These are phyloP conservation scores for Bretschneidera sinensis DNA, from an alignment of 345 rosid species.

Conservation along the genomic window DNA sequence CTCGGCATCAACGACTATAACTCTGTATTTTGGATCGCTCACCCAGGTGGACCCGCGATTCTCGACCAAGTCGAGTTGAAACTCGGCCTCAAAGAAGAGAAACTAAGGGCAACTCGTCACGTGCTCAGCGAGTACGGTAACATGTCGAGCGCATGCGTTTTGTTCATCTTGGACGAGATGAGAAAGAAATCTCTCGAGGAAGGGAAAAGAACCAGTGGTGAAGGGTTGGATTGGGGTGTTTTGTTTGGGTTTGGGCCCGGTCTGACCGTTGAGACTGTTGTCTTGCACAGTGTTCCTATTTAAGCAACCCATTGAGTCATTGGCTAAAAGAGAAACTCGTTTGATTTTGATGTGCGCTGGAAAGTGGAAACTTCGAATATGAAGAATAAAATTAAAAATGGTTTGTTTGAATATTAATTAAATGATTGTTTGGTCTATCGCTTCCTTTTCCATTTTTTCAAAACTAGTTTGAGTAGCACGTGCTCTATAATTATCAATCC, in stretches of 20 bases:
- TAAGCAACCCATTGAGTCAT: no score
- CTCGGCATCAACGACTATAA: constrained; percentile 78
- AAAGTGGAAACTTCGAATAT: no score
- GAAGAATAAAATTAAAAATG: no score
- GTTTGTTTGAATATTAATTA: no score
- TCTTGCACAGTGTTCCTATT: constrained; percentile 51
- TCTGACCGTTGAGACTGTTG: constrained; percentile 73
- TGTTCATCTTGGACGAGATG: constrained; percentile 74
- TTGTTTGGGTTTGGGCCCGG: constrained; percentile 84
- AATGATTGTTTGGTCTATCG: no score
- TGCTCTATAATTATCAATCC: no score
- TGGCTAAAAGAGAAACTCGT: no score
- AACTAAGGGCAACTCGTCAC: constrained; percentile 54
- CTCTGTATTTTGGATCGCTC: constrained; percentile 73
- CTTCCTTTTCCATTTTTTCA: no score
- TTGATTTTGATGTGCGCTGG: no score
- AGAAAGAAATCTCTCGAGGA: constrained; percentile 50
- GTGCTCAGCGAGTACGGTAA: constrained; percentile 69
- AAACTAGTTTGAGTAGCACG: no score
- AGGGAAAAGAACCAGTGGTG: constrained; percentile 59
- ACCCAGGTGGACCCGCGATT: constrained; percentile 78
- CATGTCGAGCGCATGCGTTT: constrained; percentile 83
- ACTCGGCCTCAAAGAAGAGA: constrained; percentile 45
- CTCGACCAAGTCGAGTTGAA: constrained; percentile 53
- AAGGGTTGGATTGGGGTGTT: constrained; percentile 84